Evolutionary conservation across 495 filamentous ascomycete species (phyloP).

Genomic region (Xylaria telfairii): DNA sequence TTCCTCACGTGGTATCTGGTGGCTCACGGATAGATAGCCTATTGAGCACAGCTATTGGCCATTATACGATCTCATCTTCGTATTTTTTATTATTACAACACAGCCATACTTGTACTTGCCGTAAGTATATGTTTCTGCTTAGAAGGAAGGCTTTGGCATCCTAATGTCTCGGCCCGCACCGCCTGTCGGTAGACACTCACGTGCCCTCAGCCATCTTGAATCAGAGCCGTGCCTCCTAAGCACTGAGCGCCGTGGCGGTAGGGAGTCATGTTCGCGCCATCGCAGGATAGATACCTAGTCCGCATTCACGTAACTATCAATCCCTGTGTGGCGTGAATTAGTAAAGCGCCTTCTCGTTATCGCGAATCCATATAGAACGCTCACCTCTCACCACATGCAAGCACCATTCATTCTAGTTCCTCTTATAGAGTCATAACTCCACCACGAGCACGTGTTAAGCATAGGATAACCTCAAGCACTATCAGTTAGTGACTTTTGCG

Average conservation of each 20-base stretch:
- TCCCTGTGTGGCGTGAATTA: neutral
- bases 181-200: neutral
- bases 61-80: constrained; percentile 6
- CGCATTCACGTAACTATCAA: constrained; percentile 1
- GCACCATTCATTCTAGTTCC: neutral
- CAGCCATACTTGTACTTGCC: neutral
- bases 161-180: neutral
- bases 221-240: neutral
- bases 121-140: neutral
- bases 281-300: neutral
- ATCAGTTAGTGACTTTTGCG: neutral
- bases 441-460: neutral
- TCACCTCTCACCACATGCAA: neutral
- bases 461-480: neutral
- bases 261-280: neutral
- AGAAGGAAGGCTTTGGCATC: neutral
- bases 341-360: neutral
- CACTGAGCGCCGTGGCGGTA: neutral
- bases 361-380: neutral
- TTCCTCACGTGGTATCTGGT: neutral
- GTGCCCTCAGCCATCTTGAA: neutral
- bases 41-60: neutral
- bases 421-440: neutral
- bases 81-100: neutral
- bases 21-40: neutral